These are phyloP conservation scores for Colletotrichum orchidophilum DNA, from an alignment of 2,329 filamentous ascomycete species.

Conservation along the genomic window DNA sequence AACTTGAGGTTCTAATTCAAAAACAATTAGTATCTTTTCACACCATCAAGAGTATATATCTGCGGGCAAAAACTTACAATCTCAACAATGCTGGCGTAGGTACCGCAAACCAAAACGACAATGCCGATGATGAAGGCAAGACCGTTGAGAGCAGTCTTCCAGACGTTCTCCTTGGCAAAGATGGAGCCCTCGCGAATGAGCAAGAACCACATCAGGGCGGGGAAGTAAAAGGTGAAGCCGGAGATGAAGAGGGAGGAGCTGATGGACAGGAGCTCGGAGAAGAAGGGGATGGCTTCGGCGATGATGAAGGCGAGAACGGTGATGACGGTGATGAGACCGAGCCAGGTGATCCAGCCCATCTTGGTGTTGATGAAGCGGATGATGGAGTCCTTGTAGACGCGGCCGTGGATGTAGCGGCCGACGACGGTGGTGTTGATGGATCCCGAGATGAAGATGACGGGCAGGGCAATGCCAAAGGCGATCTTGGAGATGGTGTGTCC, in stretches of 20 bases:
- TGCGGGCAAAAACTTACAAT: slow-evolving; percentile 25
- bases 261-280: slow-evolving; percentile 71
- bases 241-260: slow-evolving; percentile 59
- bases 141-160: slow-evolving; percentile 38
- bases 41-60: too few species aligned
- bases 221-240: slow-evolving; percentile 52
- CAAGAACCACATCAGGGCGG: slow-evolving; percentile 55
- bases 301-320: slow-evolving; percentile 77
- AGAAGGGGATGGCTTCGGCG: slow-evolving; percentile 78
- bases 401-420: slow-evolving; percentile 56
- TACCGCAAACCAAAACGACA: slow-evolving; percentile 44
- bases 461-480: slow-evolving; percentile 75
- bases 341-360: slow-evolving; percentile 64
- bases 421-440: slow-evolving; percentile 70
- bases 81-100: slow-evolving; percentile 41
- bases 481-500: slow-evolving; percentile 68
- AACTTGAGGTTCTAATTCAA: slow-evolving; percentile 27
- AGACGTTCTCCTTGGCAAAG: slow-evolving; percentile 43
- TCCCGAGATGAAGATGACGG: slow-evolving; percentile 79
- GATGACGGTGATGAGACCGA: slow-evolving; percentile 62
- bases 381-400: slow-evolving; percentile 53
- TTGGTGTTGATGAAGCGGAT: slow-evolving; percentile 58
- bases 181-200: slow-evolving; percentile 45
- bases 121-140: slow-evolving; percentile 43
- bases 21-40: neutral